Conservation (phyloP, 805 yeast species). For the Metschnikowia henanensis region DNA sequence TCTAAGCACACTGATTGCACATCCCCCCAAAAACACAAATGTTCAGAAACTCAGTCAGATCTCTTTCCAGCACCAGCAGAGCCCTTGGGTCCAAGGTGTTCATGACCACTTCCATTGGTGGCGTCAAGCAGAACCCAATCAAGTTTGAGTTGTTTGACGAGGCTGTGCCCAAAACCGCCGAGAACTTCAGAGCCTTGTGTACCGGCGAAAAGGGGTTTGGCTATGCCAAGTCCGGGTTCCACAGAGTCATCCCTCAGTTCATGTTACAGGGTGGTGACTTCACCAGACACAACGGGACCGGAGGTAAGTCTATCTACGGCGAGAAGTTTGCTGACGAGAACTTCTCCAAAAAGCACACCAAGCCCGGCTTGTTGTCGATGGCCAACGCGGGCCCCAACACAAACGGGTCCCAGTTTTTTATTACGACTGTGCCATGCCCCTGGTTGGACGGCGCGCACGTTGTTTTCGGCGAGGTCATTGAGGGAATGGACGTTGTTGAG, state of each 20-base stretch:
- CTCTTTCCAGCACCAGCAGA: constrained; percentile 49
- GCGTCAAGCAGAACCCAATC: constrained; percentile 22
- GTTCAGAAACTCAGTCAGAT: constrained; percentile 33
- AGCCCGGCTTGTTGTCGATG: constrained; percentile 66
- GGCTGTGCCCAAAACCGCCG: constrained; percentile 84
- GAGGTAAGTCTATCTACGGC: constrained; percentile 84
- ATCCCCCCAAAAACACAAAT: too few relatives aligned
- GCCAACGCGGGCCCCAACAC: constrained; percentile 77
- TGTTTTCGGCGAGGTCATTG: constrained; percentile 92
- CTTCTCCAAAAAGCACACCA: constrained; percentile 64
- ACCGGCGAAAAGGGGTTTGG: constrained; percentile 39
- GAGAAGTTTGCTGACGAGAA: constrained; percentile 75
- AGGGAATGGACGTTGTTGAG: constrained; percentile 80
- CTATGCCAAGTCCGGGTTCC: constrained; percentile 68
- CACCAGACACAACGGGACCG: constrained; percentile 62
- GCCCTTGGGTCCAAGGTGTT: constrained; percentile 53
- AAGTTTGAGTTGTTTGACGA: constrained; percentile 61
- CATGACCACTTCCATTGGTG: constrained; percentile 53
- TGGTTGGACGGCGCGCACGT: constrained; percentile 97
- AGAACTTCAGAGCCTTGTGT: constrained; percentile 81
- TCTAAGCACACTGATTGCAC: too few relatives aligned
- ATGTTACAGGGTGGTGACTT: constrained; percentile 92
- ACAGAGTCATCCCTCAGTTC: constrained; percentile 68
- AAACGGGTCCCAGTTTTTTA: constrained; percentile 94
- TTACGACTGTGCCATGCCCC: constrained; percentile 84